phyloP scores from a whole-genome alignment of 2,329 filamentous ascomycete species.

The Dactylonectria estremocensis region DNA sequence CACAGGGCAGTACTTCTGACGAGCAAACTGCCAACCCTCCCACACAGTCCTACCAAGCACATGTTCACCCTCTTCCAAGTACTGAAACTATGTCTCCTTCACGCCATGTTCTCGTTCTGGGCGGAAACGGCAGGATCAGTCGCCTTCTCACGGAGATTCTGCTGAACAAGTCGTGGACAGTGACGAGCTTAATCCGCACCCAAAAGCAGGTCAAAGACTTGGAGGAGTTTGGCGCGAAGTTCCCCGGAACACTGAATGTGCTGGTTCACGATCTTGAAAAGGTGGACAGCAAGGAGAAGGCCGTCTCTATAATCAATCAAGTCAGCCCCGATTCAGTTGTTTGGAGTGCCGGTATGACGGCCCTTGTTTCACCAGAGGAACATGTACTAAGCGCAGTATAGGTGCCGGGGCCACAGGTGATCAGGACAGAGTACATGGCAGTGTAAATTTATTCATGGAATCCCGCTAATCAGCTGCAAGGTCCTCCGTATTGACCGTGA shows the following conservation, averaged over 20 bases:
- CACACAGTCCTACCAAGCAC: not conserved
- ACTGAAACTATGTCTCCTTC: conserved; percentile 34
- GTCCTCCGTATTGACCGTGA: conserved; percentile 47
- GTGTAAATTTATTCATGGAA: not conserved
- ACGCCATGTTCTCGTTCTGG: conserved; percentile 75
- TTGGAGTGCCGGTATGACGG: conserved; percentile 67
- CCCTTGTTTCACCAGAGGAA: not conserved
- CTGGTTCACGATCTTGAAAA: conserved; percentile 78
- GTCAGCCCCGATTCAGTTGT: conserved; percentile 74
- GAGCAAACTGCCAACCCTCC: not conserved
- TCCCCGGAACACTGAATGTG: conserved; percentile 73
- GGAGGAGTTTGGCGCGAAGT: conserved; percentile 67
- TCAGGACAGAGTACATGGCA: conserved; percentile 53
- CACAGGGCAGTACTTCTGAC: not conserved
- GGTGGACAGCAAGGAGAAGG: conserved; percentile 71
- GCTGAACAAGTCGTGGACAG: conserved; percentile 77
- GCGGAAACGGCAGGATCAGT: conserved; percentile 83
- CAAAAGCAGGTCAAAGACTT: conserved; percentile 74
- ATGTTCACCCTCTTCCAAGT: conserved; percentile 23
- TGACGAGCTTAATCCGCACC: conserved; percentile 81
- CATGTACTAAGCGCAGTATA: conserved; percentile 25
- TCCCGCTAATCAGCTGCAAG: conserved; percentile 34
- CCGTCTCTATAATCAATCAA: conserved; percentile 66
- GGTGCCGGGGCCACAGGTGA: conserved; percentile 53
- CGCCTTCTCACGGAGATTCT: conserved; percentile 80